These are phyloP conservation scores for Arthrobotrys conoides DNA, from an alignment of 2,329 filamentous ascomycete species.

Conservation along the genomic window DNA sequence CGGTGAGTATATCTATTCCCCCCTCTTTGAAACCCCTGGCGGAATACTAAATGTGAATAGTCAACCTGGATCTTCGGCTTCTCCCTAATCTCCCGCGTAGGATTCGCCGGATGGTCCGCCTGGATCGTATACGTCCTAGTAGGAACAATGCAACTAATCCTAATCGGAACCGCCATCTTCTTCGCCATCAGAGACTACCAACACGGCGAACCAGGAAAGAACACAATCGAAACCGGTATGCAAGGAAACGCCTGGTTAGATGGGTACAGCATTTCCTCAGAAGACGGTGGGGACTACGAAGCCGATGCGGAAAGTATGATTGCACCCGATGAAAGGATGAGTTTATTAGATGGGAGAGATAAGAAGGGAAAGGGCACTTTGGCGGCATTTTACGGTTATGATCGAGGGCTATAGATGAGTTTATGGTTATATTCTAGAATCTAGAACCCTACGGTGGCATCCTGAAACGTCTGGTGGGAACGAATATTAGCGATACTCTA, in stretches of 20 bases:
- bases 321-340: slow-evolving; percentile 51
- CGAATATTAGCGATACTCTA: neutral
- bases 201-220: slow-evolving; percentile 52
- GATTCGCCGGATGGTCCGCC: slow-evolving; percentile 61
- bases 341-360: slow-evolving; percentile 16
- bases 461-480: no score
- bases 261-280: slow-evolving; percentile 44
- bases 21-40: no score
- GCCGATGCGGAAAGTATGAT: slow-evolving; percentile 49
- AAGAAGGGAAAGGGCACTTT: slow-evolving; percentile 40
- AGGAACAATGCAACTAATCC: slow-evolving; percentile 62
- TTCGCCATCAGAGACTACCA: slow-evolving; percentile 60
- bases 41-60: slow-evolving; percentile 45
- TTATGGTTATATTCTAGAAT: neutral
- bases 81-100: slow-evolving; percentile 60
- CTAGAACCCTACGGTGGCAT: slow-evolving; percentile 6
- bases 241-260: slow-evolving; percentile 55
- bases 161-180: slow-evolving; percentile 60
- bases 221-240: slow-evolving; percentile 45
- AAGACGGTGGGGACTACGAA: slow-evolving; percentile 40
- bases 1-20: slow-evolving; percentile 23
- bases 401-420: neutral
- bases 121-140: slow-evolving; percentile 63
- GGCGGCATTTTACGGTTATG: neutral
- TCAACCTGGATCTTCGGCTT: slow-evolving; percentile 64